Conservation (phyloP, 805 yeast species). For the Wickerhamomyces strasburgensis region DNA sequence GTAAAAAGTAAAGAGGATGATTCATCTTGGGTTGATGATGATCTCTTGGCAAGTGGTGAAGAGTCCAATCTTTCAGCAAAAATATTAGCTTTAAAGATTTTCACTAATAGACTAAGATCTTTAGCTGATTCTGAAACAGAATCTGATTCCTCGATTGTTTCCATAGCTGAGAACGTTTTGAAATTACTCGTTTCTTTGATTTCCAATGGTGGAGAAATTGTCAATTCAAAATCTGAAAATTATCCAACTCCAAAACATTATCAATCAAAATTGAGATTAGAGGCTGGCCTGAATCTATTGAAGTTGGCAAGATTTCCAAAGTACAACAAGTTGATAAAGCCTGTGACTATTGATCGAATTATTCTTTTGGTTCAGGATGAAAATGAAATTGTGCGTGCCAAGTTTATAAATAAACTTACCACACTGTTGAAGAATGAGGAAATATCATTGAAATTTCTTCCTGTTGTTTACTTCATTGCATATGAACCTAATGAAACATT, state of each 20-base stretch:
- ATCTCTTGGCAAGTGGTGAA: slow-evolving; percentile 29
- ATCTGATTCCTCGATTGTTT: slow-evolving; percentile 33
- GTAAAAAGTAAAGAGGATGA: slow-evolving; percentile 29
- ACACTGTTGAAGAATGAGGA: slow-evolving; percentile 43
- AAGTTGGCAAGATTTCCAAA: slow-evolving; percentile 55
- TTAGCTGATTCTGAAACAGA: slow-evolving; percentile 25
- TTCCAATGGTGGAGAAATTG: slow-evolving; percentile 75
- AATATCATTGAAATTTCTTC: slow-evolving; percentile 62
- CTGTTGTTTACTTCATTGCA: slow-evolving; percentile 67
- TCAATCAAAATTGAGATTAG: slow-evolving; percentile 58
- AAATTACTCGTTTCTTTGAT: slow-evolving; percentile 63
- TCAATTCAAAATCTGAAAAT: slow-evolving; percentile 35
- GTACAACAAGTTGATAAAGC: slow-evolving; percentile 48
- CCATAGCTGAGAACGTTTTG: slow-evolving; percentile 56
- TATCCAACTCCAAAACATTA: slow-evolving; percentile 60
- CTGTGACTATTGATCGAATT: slow-evolving; percentile 47
- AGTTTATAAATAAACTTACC: slow-evolving; percentile 47
- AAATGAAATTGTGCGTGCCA: slow-evolving; percentile 47
- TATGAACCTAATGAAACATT: slow-evolving; percentile 61
- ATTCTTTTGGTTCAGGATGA: slow-evolving; percentile 65
- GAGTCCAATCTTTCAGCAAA: slow-evolving; percentile 42
- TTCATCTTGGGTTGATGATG: slow-evolving; percentile 45
- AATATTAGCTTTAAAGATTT: slow-evolving; percentile 45
- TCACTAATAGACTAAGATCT: slow-evolving; percentile 54
- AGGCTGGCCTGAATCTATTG: slow-evolving; percentile 61